Base-by-base conservation (phyloP, 768 basidiomycete genomes). In the Pholiota conissans region DNA sequence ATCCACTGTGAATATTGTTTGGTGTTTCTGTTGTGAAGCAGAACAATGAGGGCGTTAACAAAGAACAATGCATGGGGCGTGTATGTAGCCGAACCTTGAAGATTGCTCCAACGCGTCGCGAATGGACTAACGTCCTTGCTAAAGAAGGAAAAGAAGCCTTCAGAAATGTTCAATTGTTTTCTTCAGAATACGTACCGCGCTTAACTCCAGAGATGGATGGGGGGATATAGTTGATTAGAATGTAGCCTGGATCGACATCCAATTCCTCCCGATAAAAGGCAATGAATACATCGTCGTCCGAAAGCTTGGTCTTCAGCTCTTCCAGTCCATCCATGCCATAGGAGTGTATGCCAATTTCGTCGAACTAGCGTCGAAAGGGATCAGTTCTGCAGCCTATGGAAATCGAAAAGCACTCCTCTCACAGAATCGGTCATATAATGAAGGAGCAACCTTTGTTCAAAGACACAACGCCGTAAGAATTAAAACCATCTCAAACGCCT, bases 51-150 rank as follows among this genome's bases (percentile, higher is more conserved):
- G 16, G 24, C 50, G 48, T 52, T 52, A 42, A 56, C 35, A 59
- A 59, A 61, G 61, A 64, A 65, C 63, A 68, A 65, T 65, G 58
- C 51, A 30, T 9, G 24, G 13, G 45, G 59, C 32, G 55, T 7
- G 54, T 57, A 49, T 37, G 50, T 62, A 65, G 22, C 42, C 67
- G 55, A 55, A 80, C 81, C 71, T 77, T 78, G 63, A 82, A 79
- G 49, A 79, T 67, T 27, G 71, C 70, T 16, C 78, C 78, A 53
- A 82, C 65, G 8, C 79, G 73, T 51, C 80, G 74, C 11, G 81
- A 78, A 61, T 81, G 77, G 9, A 81, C 79, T 28, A 81, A 69
- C 3, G 74, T 74, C 34, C 77, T 73, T 13, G 81, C 82, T 81
- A 56, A 61, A 50, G 52, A 26, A 53, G 59, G 55, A 37, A 29